A percentile compares a stretch with the other conserved stretches of the same genome.
Evolutionary conservation across 495 filamentous ascomycete genomes (phyloP).

Genomic region (Mycothermus thermophilus): DNA sequence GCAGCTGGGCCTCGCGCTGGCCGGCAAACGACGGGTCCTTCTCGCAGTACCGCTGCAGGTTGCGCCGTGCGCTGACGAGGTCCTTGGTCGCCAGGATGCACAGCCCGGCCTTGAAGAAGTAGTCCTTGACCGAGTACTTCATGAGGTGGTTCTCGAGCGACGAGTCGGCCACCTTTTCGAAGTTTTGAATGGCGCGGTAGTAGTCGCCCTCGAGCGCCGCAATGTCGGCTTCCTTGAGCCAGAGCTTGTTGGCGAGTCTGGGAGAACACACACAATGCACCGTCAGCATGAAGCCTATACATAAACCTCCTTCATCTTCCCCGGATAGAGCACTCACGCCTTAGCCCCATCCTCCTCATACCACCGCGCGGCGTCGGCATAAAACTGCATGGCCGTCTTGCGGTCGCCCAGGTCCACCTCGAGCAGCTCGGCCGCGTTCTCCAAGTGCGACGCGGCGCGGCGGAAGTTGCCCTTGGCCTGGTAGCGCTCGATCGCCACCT

Average conservation of each 20-base stretch:
- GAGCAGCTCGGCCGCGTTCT: constrained; percentile 69
- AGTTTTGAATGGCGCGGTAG: constrained; percentile 62
- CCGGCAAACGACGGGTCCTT: constrained; percentile 63
- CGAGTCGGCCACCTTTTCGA: constrained; percentile 61
- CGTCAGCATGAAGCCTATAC: too few species aligned
- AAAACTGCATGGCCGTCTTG: constrained; percentile 62
- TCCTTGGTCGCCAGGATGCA: constrained; percentile 68
- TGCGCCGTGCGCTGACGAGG: constrained; percentile 57
- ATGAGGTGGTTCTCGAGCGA: constrained; percentile 68
- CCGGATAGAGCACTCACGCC: constrained; percentile 59
- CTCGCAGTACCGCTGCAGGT: constrained; percentile 67
- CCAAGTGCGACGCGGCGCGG: constrained; percentile 74
- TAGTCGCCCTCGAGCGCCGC: constrained; percentile 69
- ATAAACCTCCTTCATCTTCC: too few species aligned
- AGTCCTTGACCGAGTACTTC: constrained; percentile 86
- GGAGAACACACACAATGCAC: constrained; percentile 6
- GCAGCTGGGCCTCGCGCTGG: constrained; percentile 64
- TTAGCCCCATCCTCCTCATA: constrained; percentile 77
- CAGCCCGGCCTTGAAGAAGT: constrained; percentile 81
- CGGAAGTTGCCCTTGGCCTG: constrained; percentile 73
- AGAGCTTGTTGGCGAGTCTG: constrained; percentile 79
- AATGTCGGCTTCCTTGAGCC: constrained; percentile 77
- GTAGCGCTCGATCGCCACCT: constrained; percentile 64
- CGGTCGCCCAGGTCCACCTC: constrained; percentile 66
- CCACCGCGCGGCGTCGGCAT: constrained; percentile 72